phyloP scores from a whole-genome alignment of 2,329 filamentous ascomycete genomes.

The Fusarium redolens region DNA sequence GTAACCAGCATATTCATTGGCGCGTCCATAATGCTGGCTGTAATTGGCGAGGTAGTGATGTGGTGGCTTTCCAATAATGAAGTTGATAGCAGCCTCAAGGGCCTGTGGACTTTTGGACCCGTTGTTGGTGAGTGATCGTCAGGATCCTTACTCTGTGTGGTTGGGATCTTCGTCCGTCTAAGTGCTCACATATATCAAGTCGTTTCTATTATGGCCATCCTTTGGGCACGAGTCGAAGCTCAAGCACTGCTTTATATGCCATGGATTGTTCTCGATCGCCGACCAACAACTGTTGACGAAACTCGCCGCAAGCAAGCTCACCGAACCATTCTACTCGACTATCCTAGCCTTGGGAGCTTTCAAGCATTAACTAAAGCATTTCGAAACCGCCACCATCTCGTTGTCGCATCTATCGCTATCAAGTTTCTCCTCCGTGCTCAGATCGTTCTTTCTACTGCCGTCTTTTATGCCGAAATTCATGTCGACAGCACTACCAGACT shows the following conservation, averaged over 20 bases:
- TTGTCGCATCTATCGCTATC: constrained; percentile 34
- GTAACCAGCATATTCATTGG: constrained; percentile 37
- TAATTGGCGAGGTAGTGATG: constrained; percentile 41
- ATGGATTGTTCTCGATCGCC: constrained; percentile 45
- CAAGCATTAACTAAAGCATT: constrained; percentile 37
- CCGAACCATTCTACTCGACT: constrained; percentile 45
- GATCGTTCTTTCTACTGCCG: constrained; percentile 44
- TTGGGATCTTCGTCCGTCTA: not conserved
- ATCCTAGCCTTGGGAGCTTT: constrained; percentile 39
- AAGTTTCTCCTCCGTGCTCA: constrained; percentile 42
- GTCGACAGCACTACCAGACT: constrained; percentile 34
- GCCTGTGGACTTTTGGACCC: constrained; percentile 46
- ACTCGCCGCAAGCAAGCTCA: constrained; percentile 45
- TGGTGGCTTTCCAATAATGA: constrained; percentile 38
- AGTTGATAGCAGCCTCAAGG: constrained; percentile 29
- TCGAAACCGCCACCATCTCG: constrained; percentile 43
- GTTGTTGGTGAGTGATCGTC: constrained; percentile 43
- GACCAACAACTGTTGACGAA: constrained; percentile 41
- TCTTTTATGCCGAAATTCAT: constrained; percentile 41
- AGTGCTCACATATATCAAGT: constrained; percentile 33
- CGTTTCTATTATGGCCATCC: constrained; percentile 40
- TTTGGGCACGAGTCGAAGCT: constrained; percentile 46
- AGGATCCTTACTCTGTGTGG: constrained; percentile 14
- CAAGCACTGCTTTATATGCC: constrained; percentile 45
- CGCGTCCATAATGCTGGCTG: constrained; percentile 33